Base-by-base conservation (phyloP, 306 rosid species). In the Dryas alaskensis region DNA sequence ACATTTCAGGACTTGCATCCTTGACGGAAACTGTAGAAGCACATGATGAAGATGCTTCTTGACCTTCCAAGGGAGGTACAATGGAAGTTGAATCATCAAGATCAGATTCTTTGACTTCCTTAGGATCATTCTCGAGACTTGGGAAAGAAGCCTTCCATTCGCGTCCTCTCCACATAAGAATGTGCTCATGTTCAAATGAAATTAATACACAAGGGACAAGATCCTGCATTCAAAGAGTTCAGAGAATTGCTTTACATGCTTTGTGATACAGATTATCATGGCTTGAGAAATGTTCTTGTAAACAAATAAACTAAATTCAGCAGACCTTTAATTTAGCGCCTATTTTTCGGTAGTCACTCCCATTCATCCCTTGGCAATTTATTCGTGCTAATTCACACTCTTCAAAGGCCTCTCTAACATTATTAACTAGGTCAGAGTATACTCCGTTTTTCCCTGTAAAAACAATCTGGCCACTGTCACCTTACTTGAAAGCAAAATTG, bases 311-410 rank as follows among this genome's bases (percentile, higher is more conserved):
- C 37, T 10, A 50, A 70, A 46, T 53, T 19, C 73, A 49, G 43
- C 73, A 62, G 77, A 94, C 99, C 99, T 80, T 94, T 51, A 92
- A 86, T 80, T 94, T 94, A 67, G 96, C 99, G 72, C 96, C 99
- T 64, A 94, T 94, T 86, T 73, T 94, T 53, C 84, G 85, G 78
- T 78, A 92, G 90, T 94, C 97, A 50, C 99, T 92, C 60, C 80
- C 81, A 67, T 94, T 94, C 84, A 94, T 73, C 79, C 97, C 99
- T 81, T 88, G 87, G 75, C 99, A 94, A 86, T 88, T 86, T 69
- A 94, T 86, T 17, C 90, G 89, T n/a, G 86, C 96, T 45, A 94
- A 84, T 75, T 92, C 96, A 81, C 99, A 94, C 82, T 86, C 97
- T 81, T 87, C 96, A 79, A 92, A 89, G 65, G 99, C 97, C 83